These are phyloP conservation scores for Schizothecium vesticola DNA, from an alignment of 495 filamentous ascomycete species.

Conservation along the genomic window DNA sequence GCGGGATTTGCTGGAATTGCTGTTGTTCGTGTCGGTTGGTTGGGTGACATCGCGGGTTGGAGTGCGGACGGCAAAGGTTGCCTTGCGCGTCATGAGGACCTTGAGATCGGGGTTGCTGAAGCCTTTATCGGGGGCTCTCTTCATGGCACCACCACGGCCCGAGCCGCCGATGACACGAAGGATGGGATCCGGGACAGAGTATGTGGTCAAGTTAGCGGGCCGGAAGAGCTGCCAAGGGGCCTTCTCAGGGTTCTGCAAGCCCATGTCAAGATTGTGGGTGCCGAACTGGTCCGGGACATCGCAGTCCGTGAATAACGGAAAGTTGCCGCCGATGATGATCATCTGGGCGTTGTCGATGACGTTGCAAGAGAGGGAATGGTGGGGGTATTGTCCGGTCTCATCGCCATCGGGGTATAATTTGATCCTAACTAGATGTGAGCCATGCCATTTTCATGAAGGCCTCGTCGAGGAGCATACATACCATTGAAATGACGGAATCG, in stretches of 20 bases:
- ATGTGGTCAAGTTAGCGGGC: constrained; percentile 37
- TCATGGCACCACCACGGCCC: constrained; percentile 57
- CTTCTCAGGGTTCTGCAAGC: constrained; percentile 34
- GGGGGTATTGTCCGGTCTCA: constrained; percentile 30
- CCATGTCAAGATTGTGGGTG: constrained; percentile 54
- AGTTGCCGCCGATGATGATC: constrained; percentile 67
- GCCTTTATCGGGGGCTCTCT: constrained; percentile 51
- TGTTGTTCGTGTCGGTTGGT: not conserved
- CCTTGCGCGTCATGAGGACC: constrained; percentile 26
- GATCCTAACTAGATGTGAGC: not conserved
- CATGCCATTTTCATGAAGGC: not conserved
- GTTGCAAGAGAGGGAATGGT: constrained; percentile 48
- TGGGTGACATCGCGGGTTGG: constrained; percentile 16
- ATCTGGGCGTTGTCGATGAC: constrained; percentile 52
- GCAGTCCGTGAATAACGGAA: constrained; percentile 56
- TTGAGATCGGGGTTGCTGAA: constrained; percentile 27
- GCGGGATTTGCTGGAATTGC: not conserved
- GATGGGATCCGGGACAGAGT: constrained; percentile 56
- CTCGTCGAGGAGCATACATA: not conserved
- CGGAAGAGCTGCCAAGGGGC: constrained; percentile 23
- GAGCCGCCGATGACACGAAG: constrained; percentile 58
- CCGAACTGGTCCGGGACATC: constrained; percentile 56
- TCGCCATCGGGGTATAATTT: constrained; percentile 33
- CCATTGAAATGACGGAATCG: constrained; percentile 23
- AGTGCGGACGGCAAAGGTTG: constrained; percentile 20